Evolutionary conservation across 108 stramenopile species (phyloP).

Genomic region (Conticribra weissflogii): DNA sequence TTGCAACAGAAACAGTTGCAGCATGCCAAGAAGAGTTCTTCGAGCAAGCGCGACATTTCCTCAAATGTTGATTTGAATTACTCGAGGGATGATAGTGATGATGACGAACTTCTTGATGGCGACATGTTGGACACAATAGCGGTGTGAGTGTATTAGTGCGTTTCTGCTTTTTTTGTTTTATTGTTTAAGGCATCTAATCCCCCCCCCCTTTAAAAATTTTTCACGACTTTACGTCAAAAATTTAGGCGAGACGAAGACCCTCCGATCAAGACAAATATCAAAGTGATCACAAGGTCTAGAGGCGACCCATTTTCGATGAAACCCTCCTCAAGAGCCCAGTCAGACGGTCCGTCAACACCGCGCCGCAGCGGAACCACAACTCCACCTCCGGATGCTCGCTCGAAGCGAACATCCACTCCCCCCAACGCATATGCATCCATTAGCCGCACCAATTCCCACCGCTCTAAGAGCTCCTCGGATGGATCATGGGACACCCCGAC

Average conservation of each 20-base stretch:
- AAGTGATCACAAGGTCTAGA: constrained; percentile 20
- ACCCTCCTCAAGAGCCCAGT: constrained; percentile 1
- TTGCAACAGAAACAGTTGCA: constrained; percentile 22
- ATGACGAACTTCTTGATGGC: constrained; percentile 17
- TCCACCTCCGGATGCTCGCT: constrained; percentile 33
- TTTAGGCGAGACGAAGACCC: constrained; percentile 23
- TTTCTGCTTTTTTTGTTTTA: not conserved
- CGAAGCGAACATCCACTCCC: constrained; percentile 27
- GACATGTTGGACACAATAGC: constrained; percentile 39
- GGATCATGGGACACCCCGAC: constrained; percentile 48
- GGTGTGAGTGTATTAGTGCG: constrained; percentile 17
- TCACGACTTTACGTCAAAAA: not conserved
- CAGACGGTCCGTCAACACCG: constrained; percentile 3
- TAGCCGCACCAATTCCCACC: constrained; percentile 24
- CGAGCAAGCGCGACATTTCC: not conserved
- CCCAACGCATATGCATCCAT: constrained; percentile 17
- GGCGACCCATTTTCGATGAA: constrained; percentile 3
- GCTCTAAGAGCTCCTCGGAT: constrained; percentile 49
- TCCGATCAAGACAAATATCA: constrained; percentile 12
- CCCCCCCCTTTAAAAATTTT: not conserved
- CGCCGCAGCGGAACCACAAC: constrained; percentile 21
- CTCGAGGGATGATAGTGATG: constrained; percentile 38
- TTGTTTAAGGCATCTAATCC: no score
- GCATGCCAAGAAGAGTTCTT: constrained; percentile 17
- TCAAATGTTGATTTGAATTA: constrained; percentile 25